These are phyloP conservation scores for Zygoascus flipseniorum DNA, from an alignment of 805 yeast genomes.

Conservation along the genomic window DNA sequence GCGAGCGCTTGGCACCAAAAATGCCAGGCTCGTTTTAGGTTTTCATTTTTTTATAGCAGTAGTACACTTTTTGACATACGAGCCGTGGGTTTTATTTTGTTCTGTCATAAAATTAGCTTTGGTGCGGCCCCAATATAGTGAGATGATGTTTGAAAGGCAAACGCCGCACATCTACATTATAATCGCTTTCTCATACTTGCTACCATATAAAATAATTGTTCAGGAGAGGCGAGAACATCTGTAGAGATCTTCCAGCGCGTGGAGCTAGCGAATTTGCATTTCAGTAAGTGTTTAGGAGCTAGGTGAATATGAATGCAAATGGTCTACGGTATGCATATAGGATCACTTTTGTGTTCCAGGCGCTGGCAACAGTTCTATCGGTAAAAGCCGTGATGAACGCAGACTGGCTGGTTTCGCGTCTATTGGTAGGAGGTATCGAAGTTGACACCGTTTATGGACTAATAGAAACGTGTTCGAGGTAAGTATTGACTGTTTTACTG, in stretches of 20 bases:
- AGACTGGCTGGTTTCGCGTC: conserved; percentile 7
- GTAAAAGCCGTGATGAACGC: conserved; percentile 3
- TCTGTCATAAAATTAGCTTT: not conserved
- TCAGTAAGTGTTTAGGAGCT: no score
- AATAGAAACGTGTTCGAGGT: conserved; percentile 4
- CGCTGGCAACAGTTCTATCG: conserved; percentile 2
- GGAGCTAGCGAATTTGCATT: not conserved
- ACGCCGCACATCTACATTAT: not conserved
- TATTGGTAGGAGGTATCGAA: not conserved
- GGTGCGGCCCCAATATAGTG: not conserved
- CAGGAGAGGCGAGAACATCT: no score
- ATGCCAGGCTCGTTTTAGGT: not conserved
- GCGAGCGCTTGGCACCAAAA: not conserved
- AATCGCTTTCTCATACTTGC: no score
- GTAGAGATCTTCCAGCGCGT: not conserved
- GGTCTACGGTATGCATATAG: conserved; percentile 6
- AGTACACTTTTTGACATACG: not conserved
- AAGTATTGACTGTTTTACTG: not conserved
- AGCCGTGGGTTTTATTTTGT: no score
- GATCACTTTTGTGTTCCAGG: conserved; percentile 7
- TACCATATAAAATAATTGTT: no score
- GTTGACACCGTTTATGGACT: conserved; percentile 11
- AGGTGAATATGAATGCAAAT: not conserved
- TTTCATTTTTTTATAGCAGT: not conserved
- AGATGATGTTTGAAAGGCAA: not conserved